These are phyloP conservation scores for Vinca minor DNA, from an alignment of 257 asterid genomes.

Conservation along the genomic window DNA sequence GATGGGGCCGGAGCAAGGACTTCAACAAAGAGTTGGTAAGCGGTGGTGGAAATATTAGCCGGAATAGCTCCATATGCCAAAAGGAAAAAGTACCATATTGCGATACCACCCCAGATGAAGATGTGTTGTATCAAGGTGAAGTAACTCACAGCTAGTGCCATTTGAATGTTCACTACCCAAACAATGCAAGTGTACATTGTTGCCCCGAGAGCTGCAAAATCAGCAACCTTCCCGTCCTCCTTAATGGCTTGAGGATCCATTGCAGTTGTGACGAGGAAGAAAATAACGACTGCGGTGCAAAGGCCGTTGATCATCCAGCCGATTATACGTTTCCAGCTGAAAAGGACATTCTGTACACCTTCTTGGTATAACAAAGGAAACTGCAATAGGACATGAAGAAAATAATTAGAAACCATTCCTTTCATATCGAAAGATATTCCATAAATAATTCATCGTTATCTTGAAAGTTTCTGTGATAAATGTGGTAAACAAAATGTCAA, in stretches of 20 bases:
- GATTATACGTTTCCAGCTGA: constrained; percentile 81
- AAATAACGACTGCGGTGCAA: constrained; percentile 53
- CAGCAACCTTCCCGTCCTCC: constrained; percentile 57
- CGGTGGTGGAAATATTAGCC: constrained; percentile 42
- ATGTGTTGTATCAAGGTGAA: constrained; percentile 79
- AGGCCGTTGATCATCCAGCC: constrained; percentile 96
- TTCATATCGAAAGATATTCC: background rate
- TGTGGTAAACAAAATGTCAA: background rate
- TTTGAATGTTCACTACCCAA: constrained; percentile 90
- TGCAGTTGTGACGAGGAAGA: constrained; percentile 54
- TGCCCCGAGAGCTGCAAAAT: constrained; percentile 51
- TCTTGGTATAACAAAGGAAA: constrained; percentile 96
- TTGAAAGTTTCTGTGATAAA: background rate
- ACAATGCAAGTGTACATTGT: constrained; percentile 77
- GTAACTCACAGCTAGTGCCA: constrained; percentile 76
- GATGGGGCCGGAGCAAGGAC: constrained; percentile 62
- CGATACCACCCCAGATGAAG: constrained; percentile 84
- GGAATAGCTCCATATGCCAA: constrained; percentile 58
- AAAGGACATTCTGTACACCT: constrained; percentile 79
- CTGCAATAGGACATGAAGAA: too few species aligned
- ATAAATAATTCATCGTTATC: background rate
- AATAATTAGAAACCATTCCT: too few species aligned
- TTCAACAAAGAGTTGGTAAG: constrained; percentile 58
- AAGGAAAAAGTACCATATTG: constrained; percentile 74
- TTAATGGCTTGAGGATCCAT: constrained; percentile 57